Percentiles rank a stretch among this genome's conserved stretches.
Conservation (phyloP, 768 basidiomycete species). For the Clavulina sp. region DNA sequence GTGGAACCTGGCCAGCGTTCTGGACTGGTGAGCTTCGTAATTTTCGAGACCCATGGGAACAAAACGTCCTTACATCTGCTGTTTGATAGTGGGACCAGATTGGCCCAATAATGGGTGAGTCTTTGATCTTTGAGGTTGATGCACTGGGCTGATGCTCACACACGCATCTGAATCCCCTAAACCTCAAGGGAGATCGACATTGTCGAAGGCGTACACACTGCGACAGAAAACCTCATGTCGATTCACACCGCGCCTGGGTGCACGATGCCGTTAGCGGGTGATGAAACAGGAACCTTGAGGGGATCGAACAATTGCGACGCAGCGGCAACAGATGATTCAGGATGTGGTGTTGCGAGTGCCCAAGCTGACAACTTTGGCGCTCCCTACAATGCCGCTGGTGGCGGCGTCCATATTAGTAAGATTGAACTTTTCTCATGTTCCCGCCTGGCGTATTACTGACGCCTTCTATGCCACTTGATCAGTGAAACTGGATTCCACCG, state of each 20-base stretch:
- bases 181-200: constrained; percentile 55
- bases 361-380: not conserved
- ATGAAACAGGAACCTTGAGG: not conserved
- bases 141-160: not conserved
- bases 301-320: not conserved
- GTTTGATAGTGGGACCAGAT: not conserved
- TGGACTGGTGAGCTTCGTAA: not conserved
- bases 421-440: not conserved
- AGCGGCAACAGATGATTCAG: not conserved
- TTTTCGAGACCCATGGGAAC: not conserved
- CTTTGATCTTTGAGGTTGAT: too few relatives aligned
- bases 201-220: constrained; percentile 65
- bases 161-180: not conserved
- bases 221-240: constrained; percentile 50
- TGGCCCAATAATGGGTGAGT: constrained; percentile 1
- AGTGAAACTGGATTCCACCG: constrained; percentile 55
- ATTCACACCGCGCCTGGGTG: constrained; percentile 68
- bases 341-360: not conserved
- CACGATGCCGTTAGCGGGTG: constrained; percentile 31
- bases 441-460: not conserved
- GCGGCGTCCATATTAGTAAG: constrained; percentile 64
- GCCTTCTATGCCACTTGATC: not conserved
- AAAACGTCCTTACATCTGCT: not conserved
- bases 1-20: constrained; percentile 28
- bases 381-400: constrained; percentile 28